phyloP scores from a whole-genome alignment of 768 basidiomycete species.

The Mycena haematopus region DNA sequence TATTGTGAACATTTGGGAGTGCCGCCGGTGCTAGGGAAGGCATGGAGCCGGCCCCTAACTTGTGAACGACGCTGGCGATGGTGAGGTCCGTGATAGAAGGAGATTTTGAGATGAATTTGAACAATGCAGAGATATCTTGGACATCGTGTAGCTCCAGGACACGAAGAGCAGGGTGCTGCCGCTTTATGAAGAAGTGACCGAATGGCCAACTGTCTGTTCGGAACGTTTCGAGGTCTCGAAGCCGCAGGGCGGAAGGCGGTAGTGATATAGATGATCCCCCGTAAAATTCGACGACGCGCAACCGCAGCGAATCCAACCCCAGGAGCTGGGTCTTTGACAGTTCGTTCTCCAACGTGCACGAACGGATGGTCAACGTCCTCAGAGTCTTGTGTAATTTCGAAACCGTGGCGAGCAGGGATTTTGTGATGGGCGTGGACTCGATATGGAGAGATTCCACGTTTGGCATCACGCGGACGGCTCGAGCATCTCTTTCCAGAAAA shows the following conservation, averaged over 20 bases:
- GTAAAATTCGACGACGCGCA: constrained; percentile 16
- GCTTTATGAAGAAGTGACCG: constrained; percentile 16
- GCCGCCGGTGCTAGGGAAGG: not conserved
- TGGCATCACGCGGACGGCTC: constrained; percentile 13
- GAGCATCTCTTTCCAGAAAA: constrained; percentile 7
- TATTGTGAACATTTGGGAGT: constrained; percentile 1
- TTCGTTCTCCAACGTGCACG: constrained; percentile 7
- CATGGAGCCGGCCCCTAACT: not conserved
- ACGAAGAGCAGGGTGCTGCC: constrained; percentile 20
- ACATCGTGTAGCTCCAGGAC: constrained; percentile 24
- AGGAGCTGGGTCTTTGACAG: not conserved
- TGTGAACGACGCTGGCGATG: constrained; percentile 8
- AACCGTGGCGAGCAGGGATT: constrained; percentile 13
- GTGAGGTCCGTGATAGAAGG: constrained; percentile 25
- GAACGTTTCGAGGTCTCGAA: constrained; percentile 16
- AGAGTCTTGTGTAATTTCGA: constrained; percentile 6
- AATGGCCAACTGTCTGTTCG: constrained; percentile 23
- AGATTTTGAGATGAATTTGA: constrained; percentile 15
- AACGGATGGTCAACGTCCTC: constrained; percentile 14
- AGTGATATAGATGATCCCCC: not conserved
- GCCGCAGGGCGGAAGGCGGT: constrained; percentile 9
- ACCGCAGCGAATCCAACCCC: not conserved
- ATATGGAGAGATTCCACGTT: constrained; percentile 16
- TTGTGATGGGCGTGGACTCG: constrained; percentile 11
- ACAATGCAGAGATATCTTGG: constrained; percentile 13